Percentiles rank a stretch among this genome's conserved stretches.
phyloP scores from a whole-genome alignment of 257 asterid genomes.

The Penstemon barbatus region DNA sequence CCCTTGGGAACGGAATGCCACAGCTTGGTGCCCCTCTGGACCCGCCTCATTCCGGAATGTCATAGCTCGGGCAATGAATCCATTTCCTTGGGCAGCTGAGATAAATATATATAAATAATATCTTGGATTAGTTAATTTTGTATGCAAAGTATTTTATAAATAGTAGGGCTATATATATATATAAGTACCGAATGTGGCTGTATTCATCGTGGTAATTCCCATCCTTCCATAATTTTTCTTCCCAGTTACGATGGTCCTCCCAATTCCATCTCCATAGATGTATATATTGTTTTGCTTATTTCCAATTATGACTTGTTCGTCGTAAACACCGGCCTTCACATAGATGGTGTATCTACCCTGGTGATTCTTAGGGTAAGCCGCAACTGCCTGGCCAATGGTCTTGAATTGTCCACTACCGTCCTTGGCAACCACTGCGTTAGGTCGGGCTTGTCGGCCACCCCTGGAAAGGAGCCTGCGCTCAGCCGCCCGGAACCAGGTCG shows the following conservation, averaged over 20 bases:
- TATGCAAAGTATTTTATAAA: too few relatives aligned
- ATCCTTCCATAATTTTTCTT: conserved; percentile 27
- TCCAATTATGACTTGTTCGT: conserved; percentile 49
- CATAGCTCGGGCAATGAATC: conserved; percentile 57
- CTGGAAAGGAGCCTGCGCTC: conserved; percentile 56
- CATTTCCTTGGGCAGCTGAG: conserved; percentile 42
- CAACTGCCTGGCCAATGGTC: conserved; percentile 47
- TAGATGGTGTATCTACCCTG: conserved; percentile 56
- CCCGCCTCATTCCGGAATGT: conserved; percentile 75
- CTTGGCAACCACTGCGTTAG: conserved; percentile 60
- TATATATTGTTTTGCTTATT: conserved; percentile 48
- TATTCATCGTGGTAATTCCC: conserved; percentile 45
- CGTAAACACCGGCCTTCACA: conserved; percentile 68
- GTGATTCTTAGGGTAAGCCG: conserved; percentile 49
- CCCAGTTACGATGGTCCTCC: conserved; percentile 58
- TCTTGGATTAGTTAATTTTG: not conserved
- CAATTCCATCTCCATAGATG: conserved; percentile 84
- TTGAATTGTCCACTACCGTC: conserved; percentile 66
- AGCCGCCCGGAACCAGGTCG: conserved; percentile 53
- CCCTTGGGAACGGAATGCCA: conserved; percentile 54
- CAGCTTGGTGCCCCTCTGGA: conserved; percentile 65
- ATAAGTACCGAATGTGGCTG: conserved; percentile 57
- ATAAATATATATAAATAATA: not conserved
- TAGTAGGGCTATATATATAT: too few relatives aligned
- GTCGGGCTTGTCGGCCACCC: conserved; percentile 17